Evolutionary conservation across 2,329 filamentous ascomycete genomes (phyloP), one percentile per base, ranked within the genome.

Genomic region (Aaosphaeria arxii): DNA sequence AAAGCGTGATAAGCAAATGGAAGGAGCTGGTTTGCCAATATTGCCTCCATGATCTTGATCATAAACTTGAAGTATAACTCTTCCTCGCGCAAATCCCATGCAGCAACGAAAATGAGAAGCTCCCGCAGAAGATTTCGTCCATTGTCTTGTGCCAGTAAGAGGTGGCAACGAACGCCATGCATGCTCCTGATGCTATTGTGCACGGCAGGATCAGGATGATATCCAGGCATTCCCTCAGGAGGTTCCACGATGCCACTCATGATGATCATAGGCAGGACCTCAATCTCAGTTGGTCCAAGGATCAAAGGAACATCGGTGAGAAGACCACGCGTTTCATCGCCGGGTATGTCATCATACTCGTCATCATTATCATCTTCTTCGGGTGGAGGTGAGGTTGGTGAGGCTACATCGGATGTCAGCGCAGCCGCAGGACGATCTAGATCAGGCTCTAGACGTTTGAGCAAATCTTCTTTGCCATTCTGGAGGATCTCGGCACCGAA

Each of bases 31-130:
- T 90, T 95, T 56, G 91, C 87, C 44, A 96, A 84, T 42, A 96
- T 88, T 0, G 92, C 89, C 66, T 96, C 89, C 72, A 96, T 89
- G 51, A 97, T 96, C 70, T 96, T 91, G 40, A 91, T 88, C 70
- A 95, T 96, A 68, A 96, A 89, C 68, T 96, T 92, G 76, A 96
- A 96, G 63, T 96, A 96, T 35, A 96, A 83, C 52, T 95, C 91
- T 51, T 92, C 87, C 67, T 97, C 91, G 38, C 90, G 87, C 61
- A 96, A 85, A 64, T 96, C 92, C 92, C 92, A 97, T 6, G 95
- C 91, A 5, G 92, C 92, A 53, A 96, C 95, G 67, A 96, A 96
- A 49, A 97, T 95, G 40, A 97, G 78, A 62, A 97, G 82, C 69
- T 97, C 92, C 47, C 92, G 81, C 1, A 97, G 77, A 4, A 97